Percentiles rank a stretch among this genome's conserved stretches.
Conservation (phyloP, 2,329 filamentous ascomycete species). For the Cephalotrichum gorgonifer region DNA sequence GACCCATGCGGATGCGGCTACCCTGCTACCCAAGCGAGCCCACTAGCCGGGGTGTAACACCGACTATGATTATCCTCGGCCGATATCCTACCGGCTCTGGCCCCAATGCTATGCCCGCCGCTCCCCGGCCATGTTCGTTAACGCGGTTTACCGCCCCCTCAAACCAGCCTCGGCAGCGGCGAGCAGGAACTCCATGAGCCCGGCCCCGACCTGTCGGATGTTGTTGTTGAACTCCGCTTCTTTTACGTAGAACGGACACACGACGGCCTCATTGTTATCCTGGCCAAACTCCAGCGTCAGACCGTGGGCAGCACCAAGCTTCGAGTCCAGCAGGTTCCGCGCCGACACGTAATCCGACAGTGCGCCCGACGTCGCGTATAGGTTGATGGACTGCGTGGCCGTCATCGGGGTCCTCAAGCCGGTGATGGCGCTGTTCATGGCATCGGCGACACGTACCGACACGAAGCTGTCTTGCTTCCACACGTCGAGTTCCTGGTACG, state of each 20-base stretch:
- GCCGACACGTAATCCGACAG: slow-evolving; percentile 36
- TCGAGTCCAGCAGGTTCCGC: slow-evolving; percentile 26
- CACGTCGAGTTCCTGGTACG: slow-evolving; percentile 30
- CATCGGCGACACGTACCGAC: slow-evolving; percentile 21
- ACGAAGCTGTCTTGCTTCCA: slow-evolving; percentile 18
- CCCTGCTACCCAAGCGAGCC: too few species aligned
- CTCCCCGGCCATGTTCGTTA: too few species aligned
- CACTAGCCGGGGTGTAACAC: too few species aligned
- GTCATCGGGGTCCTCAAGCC: slow-evolving; percentile 23
- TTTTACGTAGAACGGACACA: slow-evolving; percentile 35
- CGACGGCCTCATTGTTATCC: slow-evolving; percentile 8
- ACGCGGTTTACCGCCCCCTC: neutral
- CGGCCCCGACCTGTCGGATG: slow-evolving; percentile 32
- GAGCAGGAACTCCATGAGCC: slow-evolving; percentile 35
- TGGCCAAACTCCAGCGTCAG: slow-evolving; percentile 38
- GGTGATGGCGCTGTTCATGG: slow-evolving; percentile 28
- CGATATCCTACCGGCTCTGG: too few species aligned
- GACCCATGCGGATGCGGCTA: too few species aligned
- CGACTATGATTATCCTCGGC: too few species aligned
- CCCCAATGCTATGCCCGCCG: too few species aligned
- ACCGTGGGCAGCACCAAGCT: slow-evolving; percentile 26
- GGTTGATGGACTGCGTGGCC: slow-evolving; percentile 24
- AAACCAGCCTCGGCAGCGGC: slow-evolving; percentile 12
- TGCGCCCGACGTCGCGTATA: slow-evolving; percentile 35
- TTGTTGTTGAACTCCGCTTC: slow-evolving; percentile 28